Evolutionary conservation across 2,329 filamentous ascomycete genomes (phyloP).

Genomic region (Coniochaeta pulveracea): DNA sequence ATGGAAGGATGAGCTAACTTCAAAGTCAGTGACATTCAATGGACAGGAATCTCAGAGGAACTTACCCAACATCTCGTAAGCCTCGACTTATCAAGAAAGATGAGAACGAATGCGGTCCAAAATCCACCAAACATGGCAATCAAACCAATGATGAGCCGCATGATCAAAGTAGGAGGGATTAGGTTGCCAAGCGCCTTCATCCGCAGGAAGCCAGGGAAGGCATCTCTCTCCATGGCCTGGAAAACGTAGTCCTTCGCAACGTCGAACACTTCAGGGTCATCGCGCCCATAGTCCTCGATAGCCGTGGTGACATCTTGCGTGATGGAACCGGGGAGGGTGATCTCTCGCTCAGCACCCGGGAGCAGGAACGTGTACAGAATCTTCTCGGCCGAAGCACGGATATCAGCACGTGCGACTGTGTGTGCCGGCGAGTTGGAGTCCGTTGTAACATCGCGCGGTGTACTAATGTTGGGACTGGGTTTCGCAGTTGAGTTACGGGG

Average conservation of each 20-base stretch:
- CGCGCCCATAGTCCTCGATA: slow-evolving; percentile 83
- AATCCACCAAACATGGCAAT: slow-evolving; percentile 82
- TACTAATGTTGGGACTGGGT: slow-evolving; percentile 30
- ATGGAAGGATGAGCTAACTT: slow-evolving; percentile 62
- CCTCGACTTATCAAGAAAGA: slow-evolving; percentile 73
- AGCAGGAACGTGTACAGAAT: slow-evolving; percentile 97
- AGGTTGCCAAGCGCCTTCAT: slow-evolving; percentile 94
- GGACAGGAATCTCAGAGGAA: slow-evolving; percentile 12
- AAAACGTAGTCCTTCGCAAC: slow-evolving; percentile 98
- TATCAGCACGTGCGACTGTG: slow-evolving; percentile 77
- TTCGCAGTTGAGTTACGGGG: background rate
- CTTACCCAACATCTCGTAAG: slow-evolving; percentile 74
- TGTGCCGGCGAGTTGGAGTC: slow-evolving; percentile 77
- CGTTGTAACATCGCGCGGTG: slow-evolving; percentile 48
- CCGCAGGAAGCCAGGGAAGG: slow-evolving; percentile 92
- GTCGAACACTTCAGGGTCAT: slow-evolving; percentile 96
- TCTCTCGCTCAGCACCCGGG: slow-evolving; percentile 91
- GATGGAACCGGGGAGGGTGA: slow-evolving; percentile 81
- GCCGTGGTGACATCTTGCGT: slow-evolving; percentile 74
- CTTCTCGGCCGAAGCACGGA: slow-evolving; percentile 89
- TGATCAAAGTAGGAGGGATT: slow-evolving; percentile 79
- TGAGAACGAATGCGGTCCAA: slow-evolving; percentile 88
- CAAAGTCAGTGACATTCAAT: background rate
- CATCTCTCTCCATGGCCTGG: slow-evolving; percentile 98
- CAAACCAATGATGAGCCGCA: slow-evolving; percentile 76